Evolutionary conservation across 2,329 filamentous ascomycete genomes (phyloP), one percentile per base, ranked within the genome.

Genomic region (Amylocarpus encephaloides): DNA sequence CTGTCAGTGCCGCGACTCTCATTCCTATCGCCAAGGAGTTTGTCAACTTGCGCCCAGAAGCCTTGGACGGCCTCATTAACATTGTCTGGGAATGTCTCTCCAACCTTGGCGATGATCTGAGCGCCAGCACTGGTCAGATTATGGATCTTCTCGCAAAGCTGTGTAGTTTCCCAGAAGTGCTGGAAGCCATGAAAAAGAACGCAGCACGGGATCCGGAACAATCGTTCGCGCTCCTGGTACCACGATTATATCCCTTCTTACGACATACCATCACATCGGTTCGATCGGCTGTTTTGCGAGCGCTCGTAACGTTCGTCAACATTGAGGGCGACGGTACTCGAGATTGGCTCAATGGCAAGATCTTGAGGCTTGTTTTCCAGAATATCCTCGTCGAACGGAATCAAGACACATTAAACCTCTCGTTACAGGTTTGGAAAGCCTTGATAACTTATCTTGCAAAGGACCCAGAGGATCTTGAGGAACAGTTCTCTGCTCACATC

Each of bases 21-120:
- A 93, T 97, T 43, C 93, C 93, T 1, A 95, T 98, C 69, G 91
- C 92, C 5, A 86, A 92, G 65, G 93, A 98, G 64, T 94, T 97
- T 61, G 91, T 97, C 59, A 83, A 82, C 34, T 80, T 95, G 67
- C 85, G 92, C 13, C 86, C 89, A 13, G 76, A 76, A 32, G 83
- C 88, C 39, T 76, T 98, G 30, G 83, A 91, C 54, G 77, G 79
- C 29, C 80, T 98, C 35, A 95, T 96, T 67, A 85, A 87, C 64
- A 95, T 97, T 52, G 91, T 98, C 26, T 98, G 93, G 93, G 88
- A 95, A 64, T 97, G 93, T 71, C 75, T 98, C 19, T 95, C 92
- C 3, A 94, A 95, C 65, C 75, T 98, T n/a, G 91, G 92, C 57
- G 93, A 98, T 65, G 93, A 98, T 65, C 76, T 98, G 15, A 97